These are phyloP conservation scores for Vaccinium macrocarpon DNA, from an alignment of 148 eudicot genomes.

Conservation along the genomic window DNA sequence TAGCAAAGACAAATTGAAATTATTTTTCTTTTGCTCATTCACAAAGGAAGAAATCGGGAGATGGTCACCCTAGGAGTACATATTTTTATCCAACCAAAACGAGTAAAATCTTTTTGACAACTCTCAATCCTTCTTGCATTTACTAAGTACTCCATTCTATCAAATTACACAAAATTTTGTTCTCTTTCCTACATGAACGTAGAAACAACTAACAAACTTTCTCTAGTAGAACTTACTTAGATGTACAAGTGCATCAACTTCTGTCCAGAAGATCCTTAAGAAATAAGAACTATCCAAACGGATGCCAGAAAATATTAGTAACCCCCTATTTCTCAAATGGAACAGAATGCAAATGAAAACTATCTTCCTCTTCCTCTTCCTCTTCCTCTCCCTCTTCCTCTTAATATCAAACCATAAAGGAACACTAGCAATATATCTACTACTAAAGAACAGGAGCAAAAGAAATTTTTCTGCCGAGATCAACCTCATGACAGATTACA, in stretches of 20 bases:
- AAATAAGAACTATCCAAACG: not conserved
- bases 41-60: not conserved
- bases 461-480: not conserved
- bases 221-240: not conserved
- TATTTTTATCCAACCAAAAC: not conserved
- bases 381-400: not conserved
- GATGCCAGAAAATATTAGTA: not conserved
- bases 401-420: not conserved
- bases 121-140: not conserved
- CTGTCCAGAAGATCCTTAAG: not conserved
- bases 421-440: not conserved
- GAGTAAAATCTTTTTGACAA: not conserved
- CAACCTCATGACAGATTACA: not conserved
- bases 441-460: not conserved
- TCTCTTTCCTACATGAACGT: not conserved
- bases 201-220: not conserved
- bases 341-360: not conserved
- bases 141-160: not conserved
- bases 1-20: not conserved
- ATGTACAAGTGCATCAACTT: not conserved
- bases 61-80: not conserved
- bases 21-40: not conserved
- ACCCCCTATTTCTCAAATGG: not conserved
- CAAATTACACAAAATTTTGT: not conserved
- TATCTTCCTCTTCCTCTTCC: not conserved